These are phyloP conservation scores for Pythium oligandrum DNA, from an alignment of 352 stramenopile genomes.

Conservation along the genomic window DNA sequence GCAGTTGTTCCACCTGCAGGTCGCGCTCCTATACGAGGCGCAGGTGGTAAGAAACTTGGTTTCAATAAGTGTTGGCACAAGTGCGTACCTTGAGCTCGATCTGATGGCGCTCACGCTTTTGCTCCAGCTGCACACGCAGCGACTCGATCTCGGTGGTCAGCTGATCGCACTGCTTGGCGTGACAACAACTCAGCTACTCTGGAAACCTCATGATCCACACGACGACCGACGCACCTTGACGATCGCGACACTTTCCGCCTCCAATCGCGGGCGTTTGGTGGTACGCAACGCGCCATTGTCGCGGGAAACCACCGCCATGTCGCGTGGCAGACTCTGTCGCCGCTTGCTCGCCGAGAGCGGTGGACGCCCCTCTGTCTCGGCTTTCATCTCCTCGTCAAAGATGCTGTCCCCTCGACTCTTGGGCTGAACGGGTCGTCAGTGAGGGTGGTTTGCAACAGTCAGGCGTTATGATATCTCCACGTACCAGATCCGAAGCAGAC, in stretches of 20 bases:
- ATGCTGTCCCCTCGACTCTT: constrained; percentile 19
- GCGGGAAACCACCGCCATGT: neutral
- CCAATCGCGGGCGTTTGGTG: constrained; percentile 47
- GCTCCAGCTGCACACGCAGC: constrained; percentile 49
- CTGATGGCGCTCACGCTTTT: constrained; percentile 49
- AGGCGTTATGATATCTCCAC: neutral
- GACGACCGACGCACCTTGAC: constrained; percentile 34
- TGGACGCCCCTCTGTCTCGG: constrained; percentile 11
- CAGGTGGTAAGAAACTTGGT: neutral
- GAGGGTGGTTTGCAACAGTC: neutral
- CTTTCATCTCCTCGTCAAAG: constrained; percentile 30
- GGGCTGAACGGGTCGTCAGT: neutral
- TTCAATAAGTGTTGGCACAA: neutral
- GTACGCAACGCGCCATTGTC: neutral
- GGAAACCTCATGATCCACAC: neutral
- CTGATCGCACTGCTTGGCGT: constrained; percentile 34
- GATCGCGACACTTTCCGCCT: constrained; percentile 50
- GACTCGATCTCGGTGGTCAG: constrained; percentile 46
- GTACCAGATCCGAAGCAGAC: constrained; percentile 1
- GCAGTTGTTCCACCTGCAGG: constrained; percentile 61
- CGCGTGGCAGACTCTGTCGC: neutral
- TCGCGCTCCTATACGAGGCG: constrained; percentile 33
- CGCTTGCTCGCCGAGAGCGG: too few relatives aligned
- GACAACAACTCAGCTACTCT: neutral
- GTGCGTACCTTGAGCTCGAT: constrained; percentile 44